Percentiles rank a stretch among this genome's conserved stretches.
phyloP scores from a whole-genome alignment of 768 basidiomycete species.

The Lactarius vividus region DNA sequence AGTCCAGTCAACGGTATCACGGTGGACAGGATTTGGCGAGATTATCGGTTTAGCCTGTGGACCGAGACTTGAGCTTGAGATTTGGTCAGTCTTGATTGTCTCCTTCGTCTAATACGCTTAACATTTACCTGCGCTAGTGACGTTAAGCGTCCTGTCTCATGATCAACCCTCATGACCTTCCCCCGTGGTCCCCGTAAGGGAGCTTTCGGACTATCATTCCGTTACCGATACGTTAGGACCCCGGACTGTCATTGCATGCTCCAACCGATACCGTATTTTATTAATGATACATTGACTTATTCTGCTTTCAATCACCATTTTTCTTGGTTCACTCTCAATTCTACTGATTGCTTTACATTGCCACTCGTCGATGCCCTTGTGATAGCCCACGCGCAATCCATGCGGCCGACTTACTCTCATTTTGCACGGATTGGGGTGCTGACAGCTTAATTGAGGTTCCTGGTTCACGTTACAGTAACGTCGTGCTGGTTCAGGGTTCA shows the following conservation, averaged over 20 bases:
- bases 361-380: conserved; percentile 1
- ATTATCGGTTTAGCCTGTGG: conserved; percentile 64
- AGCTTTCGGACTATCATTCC: conserved; percentile 13
- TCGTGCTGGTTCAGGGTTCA: neutral
- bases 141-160: conserved; percentile 13
- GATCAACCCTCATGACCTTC: conserved; percentile 5
- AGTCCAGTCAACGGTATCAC: conserved; percentile 51
- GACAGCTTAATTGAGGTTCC: conserved; percentile 11
- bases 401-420: conserved; percentile 19
- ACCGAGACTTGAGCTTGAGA: conserved; percentile 21
- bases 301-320: conserved; percentile 10
- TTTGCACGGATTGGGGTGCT: conserved; percentile 4
- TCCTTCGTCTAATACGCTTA: neutral
- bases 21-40: conserved; percentile 66
- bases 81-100: conserved; percentile 1
- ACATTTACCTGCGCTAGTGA: neutral
- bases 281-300: conserved; percentile 26
- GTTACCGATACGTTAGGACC: conserved; percentile 15
- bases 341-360: conserved; percentile 8
- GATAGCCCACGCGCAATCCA: conserved; percentile 21
- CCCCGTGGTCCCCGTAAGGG: conserved; percentile 5
- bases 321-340: conserved; percentile 11
- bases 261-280: conserved; percentile 24
- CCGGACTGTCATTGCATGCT: conserved; percentile 18
- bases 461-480: conserved; percentile 1